phyloP scores from a whole-genome alignment of 176 grass and related monocot genomes.

The Oryza glumipatula region DNA sequence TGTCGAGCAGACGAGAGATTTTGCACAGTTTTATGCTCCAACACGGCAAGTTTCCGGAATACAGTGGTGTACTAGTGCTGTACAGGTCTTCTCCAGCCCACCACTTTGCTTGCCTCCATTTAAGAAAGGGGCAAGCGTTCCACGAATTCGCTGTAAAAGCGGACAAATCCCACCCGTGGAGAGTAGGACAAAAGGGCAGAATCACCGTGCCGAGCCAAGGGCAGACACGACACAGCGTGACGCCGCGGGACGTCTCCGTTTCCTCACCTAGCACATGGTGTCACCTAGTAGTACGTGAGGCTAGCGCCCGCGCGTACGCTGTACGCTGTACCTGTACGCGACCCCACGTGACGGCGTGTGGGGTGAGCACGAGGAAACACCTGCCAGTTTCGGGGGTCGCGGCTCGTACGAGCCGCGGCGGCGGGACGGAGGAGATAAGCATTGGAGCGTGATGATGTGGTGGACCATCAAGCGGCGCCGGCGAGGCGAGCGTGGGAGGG shows the following conservation, averaged over 20 bases:
- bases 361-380: background rate
- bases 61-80: background rate
- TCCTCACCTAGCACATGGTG: background rate
- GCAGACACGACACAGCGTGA: background rate
- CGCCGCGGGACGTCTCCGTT: background rate
- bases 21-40: background rate
- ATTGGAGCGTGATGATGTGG: background rate
- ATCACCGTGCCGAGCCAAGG: background rate
- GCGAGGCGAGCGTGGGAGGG: no score
- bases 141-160: background rate
- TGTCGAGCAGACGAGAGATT: background rate
- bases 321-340: no score
- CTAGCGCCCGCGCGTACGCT: no score
- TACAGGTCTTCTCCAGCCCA: background rate
- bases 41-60: background rate
- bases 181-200: background rate
- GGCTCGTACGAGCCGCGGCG: background rate
- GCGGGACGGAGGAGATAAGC: background rate
- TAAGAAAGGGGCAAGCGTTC: background rate
- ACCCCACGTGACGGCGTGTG: background rate
- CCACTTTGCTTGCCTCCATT: background rate
- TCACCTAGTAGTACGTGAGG: background rate
- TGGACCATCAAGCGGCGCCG: background rate
- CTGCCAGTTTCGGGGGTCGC: background rate
- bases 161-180: background rate